Evolutionary conservation across 2,329 filamentous ascomycete species (phyloP), one percentile per base, ranked within the genome.

Genomic region (Tolypocladium inflatum): DNA sequence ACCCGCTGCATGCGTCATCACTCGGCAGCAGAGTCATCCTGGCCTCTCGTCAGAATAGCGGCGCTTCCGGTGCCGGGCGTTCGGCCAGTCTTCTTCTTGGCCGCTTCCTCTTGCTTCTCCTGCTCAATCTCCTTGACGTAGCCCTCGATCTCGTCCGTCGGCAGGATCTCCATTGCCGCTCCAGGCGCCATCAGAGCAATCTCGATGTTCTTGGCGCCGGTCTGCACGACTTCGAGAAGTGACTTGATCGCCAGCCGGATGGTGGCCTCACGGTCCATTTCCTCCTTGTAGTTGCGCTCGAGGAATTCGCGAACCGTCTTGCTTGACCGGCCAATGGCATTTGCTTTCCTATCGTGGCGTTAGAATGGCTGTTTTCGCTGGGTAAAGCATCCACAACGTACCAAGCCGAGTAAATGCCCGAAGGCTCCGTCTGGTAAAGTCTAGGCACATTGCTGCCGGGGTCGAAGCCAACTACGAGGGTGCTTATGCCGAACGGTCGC

Each of bases 111-210:
- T 73, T 96, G 92, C 84, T 99, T 99, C 83, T 99, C 95, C 68
- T 92, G 89, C 80, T 99, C 96, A 74, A 99, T 99, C 76, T 86
- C 94, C 86, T 97, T 97, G 70, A 99, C 95, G 70, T 96, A 97
- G 66, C 85, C 84, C 80, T 99, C 94, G 69, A 99, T 99, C 69
- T 96, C 90, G 74, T 97, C 93, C 38, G 93, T 88, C 2, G 91
- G 90, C 66, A 99, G 83, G 86, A 96, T 92, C 80, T 97, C 92
- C 63, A 99, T 85, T 19, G 82, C 75, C 80, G 96, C 91, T 56
- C 91, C 92, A 8, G 94, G 92, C 9, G 91, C 90, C 91, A 97
- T 97, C 71, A 99, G 87, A 59, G 95, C 94, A 70, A 99, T 97
- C 79, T 99, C 94, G 69, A 99, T 99, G 77, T 99, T 99, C 86